Percentiles rank a stretch among this genome's conserved stretches.
These are phyloP conservation scores for Sugiyamaella neomexicana DNA, from an alignment of 1,139 yeast genomes.

Conservation along the genomic window DNA sequence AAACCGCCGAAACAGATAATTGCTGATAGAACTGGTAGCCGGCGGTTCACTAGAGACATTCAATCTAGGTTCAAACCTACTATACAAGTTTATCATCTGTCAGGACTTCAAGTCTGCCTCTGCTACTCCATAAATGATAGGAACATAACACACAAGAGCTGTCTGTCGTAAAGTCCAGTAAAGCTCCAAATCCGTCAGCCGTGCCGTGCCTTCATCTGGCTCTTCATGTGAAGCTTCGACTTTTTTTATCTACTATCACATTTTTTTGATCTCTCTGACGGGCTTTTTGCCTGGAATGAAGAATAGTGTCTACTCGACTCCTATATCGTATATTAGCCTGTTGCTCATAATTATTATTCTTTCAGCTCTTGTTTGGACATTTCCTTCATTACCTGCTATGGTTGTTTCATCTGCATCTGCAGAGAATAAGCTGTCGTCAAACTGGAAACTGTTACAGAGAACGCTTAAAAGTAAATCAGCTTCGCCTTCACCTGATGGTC, in stretches of 20 bases:
- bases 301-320: background rate
- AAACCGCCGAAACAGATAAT: too few species aligned
- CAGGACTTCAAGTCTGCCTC: too few species aligned
- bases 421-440: conserved; percentile 24
- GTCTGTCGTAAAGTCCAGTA: too few species aligned
- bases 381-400: background rate
- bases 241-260: too few species aligned
- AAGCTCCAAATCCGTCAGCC: background rate
- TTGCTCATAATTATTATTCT: background rate
- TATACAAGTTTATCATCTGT: too few species aligned
- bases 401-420: conserved; percentile 4
- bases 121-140: too few species aligned
- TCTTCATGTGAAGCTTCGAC: too few species aligned
- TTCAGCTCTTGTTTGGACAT: background rate
- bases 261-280: too few species aligned
- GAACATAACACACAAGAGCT: too few species aligned
- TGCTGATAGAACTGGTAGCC: too few species aligned
- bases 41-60: too few species aligned
- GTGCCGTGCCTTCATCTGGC: background rate
- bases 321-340: background rate
- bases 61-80: too few species aligned
- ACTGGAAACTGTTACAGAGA: conserved; percentile 29
- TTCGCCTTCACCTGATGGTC: background rate
- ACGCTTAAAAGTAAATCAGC: conserved; percentile 14
- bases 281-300: background rate